Evolutionary conservation across 805 yeast genomes (phyloP).

Genomic region (Millerozyma acaciae): DNA sequence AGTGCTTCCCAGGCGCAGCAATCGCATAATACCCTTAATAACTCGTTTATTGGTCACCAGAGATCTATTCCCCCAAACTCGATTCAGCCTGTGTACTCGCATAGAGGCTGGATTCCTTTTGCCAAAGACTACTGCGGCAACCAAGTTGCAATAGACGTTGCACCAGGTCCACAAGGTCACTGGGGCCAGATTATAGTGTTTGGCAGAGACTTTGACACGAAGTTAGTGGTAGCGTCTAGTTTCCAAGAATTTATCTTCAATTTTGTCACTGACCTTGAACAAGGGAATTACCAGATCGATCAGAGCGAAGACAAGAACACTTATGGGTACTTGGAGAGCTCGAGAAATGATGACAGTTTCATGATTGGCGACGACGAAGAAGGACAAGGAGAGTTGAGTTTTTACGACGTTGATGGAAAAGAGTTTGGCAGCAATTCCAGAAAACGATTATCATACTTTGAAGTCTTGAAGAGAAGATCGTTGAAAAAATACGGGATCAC

Average conservation of each 20-base stretch:
- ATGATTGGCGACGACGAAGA: constrained; percentile 45
- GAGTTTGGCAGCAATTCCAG: constrained; percentile 30
- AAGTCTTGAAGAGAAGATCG: constrained; percentile 39
- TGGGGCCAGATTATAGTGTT: constrained; percentile 44
- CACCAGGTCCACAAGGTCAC: constrained; percentile 34
- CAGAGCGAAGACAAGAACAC: constrained; percentile 28
- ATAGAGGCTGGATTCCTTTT: constrained; percentile 40
- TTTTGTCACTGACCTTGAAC: constrained; percentile 38
- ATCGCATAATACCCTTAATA: constrained; percentile 7
- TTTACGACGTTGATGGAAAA: constrained; percentile 32
- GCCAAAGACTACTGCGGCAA: constrained; percentile 41
- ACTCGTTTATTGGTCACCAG: constrained; percentile 30
- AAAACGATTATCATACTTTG: constrained; percentile 36
- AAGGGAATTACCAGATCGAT: constrained; percentile 39
- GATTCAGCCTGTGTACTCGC: constrained; percentile 32
- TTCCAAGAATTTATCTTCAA: constrained; percentile 39
- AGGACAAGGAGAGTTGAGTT: constrained; percentile 40
- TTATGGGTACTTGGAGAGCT: constrained; percentile 33
- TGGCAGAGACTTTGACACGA: constrained; percentile 44
- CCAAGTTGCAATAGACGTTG: constrained; percentile 39
- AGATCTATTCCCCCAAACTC: constrained; percentile 37
- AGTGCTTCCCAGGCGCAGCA: constrained; percentile 11
- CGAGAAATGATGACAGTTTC: constrained; percentile 37
- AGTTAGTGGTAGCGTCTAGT: constrained; percentile 34
- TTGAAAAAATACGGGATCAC: constrained; percentile 37